These are phyloP conservation scores for Macrolepiota dolichaula DNA, from an alignment of 768 basidiomycete genomes.

Conservation along the genomic window DNA sequence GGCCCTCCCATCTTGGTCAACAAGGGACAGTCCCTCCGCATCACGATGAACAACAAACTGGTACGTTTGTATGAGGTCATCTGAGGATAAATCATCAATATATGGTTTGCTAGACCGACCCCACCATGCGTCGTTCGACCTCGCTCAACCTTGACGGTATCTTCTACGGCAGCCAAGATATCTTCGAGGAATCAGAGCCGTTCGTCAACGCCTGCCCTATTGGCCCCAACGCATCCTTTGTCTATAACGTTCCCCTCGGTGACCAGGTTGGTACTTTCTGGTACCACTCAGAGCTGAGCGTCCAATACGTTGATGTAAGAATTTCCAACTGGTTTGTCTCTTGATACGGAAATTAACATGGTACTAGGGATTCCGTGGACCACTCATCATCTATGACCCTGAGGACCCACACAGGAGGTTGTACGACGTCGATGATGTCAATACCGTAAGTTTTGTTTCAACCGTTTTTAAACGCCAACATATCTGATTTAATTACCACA, in stretches of 20 bases:
- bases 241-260: constrained; percentile 33
- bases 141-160: constrained; percentile 42
- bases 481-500: constrained; percentile 22
- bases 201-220: constrained; percentile 48
- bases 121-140: constrained; percentile 38
- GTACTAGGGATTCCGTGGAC: constrained; percentile 38
- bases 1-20: constrained; percentile 26
- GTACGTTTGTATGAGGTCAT: constrained; percentile 26
- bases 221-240: constrained; percentile 33
- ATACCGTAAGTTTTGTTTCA: constrained; percentile 15
- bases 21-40: constrained; percentile 19
- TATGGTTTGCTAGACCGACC: constrained; percentile 32
- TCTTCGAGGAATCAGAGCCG: constrained; percentile 14
- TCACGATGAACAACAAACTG: background rate
- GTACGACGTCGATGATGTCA: constrained; percentile 16
- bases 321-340: background rate
- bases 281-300: constrained; percentile 19
- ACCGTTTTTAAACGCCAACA: constrained; percentile 14
- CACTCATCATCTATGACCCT: constrained; percentile 33
- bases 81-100: background rate
- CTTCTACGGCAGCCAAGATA: constrained; percentile 17
- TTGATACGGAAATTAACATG: background rate
- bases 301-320: constrained; percentile 10
- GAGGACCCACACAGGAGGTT: constrained; percentile 19
- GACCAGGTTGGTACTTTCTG: constrained; percentile 24